Evolutionary conservation across 2,329 filamentous ascomycete genomes (phyloP).

Genomic region (Penicillium sclerotiorum): DNA sequence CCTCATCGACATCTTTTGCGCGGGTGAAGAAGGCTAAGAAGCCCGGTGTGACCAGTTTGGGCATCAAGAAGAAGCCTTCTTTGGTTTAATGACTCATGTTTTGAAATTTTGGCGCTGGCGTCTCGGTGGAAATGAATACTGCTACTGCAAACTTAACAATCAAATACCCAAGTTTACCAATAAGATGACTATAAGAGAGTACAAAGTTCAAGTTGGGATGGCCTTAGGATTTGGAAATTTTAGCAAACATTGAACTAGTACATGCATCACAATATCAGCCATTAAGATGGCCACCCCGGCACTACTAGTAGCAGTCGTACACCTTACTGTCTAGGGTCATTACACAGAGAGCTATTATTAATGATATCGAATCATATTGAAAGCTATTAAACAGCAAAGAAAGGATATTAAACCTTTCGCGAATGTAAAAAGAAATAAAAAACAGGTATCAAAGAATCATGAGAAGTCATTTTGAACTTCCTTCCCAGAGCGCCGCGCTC

Average conservation of each 20-base stretch:
- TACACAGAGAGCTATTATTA: background rate
- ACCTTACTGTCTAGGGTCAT: background rate
- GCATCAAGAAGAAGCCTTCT: conserved; percentile 82
- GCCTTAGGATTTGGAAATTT: too few relatives aligned
- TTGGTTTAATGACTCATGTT: conserved; percentile 36
- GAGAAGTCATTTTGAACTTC: background rate
- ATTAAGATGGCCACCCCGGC: too few relatives aligned
- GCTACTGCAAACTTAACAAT: too few relatives aligned
- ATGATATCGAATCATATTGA: conserved; percentile 8
- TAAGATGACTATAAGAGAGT: too few relatives aligned
- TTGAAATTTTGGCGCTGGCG: conserved; percentile 17
- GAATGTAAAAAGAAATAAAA: conserved; percentile 10
- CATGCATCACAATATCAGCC: too few relatives aligned
- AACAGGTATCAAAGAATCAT: conserved; percentile 24
- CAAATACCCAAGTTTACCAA: too few relatives aligned
- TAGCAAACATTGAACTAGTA: too few relatives aligned
- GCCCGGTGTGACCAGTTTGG: conserved; percentile 70
- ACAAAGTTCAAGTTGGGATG: too few relatives aligned
- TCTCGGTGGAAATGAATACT: conserved; percentile 4
- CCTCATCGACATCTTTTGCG: conserved; percentile 68
- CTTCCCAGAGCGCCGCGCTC: conserved; percentile 28
- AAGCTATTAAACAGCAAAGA: too few relatives aligned
- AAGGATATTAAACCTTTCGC: conserved; percentile 13
- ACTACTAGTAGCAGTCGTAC: too few relatives aligned
- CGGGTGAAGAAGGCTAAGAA: conserved; percentile 85